Base-by-base conservation (phyloP, 2,329 filamentous ascomycete genomes). In the Aspergillus japonicus region DNA sequence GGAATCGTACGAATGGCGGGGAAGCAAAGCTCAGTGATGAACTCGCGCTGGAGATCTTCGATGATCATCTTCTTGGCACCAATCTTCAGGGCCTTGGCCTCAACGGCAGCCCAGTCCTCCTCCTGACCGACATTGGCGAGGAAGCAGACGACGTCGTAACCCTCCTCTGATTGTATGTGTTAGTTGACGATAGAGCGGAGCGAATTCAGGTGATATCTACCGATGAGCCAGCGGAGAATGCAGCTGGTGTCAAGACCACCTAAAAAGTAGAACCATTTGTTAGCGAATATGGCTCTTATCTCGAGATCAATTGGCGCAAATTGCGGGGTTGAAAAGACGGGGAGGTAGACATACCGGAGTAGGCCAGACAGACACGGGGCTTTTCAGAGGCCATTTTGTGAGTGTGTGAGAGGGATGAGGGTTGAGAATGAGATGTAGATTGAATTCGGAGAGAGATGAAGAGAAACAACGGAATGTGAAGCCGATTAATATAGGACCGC, bases 11-110 rank as follows among this genome's bases (percentile, higher is more conserved):
- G 64, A 64, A 95, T 85, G 62, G 91, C 90, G 55, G 85, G 88
- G 84, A 88, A 93, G 81, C 88, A 89, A 49, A 95, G 83, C 80
- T 94, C 85, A 68, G 92, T 89, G 66, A 95, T 85, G 71, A 95
- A 93, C 77, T 91, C 88, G 64, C 71, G 82, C 69, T 87, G 85
- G 57, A 94, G 82, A 74, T 95, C 79, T 63, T 82, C 78, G 65
- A 87, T 82, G 64, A 83, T 74, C 75, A 88, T 85, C 78, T 85
- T 84, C 77, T 84, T 80, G 23, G 89, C 89, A 69, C 89, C 89
- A 64, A 91, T 85, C 76, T 84, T 84, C 64, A 86, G 60, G 57
- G 89, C 89, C 83, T 93, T 92, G 72, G 84, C 83, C 78, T 89
- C 85, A 60, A 89, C 90, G 60, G 83, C 88, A 50, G 85, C 84